Percentiles rank a stretch among this genome's conserved stretches.
Evolutionary conservation across 805 yeast genomes (phyloP).

Genomic region (Candida quercuum): DNA sequence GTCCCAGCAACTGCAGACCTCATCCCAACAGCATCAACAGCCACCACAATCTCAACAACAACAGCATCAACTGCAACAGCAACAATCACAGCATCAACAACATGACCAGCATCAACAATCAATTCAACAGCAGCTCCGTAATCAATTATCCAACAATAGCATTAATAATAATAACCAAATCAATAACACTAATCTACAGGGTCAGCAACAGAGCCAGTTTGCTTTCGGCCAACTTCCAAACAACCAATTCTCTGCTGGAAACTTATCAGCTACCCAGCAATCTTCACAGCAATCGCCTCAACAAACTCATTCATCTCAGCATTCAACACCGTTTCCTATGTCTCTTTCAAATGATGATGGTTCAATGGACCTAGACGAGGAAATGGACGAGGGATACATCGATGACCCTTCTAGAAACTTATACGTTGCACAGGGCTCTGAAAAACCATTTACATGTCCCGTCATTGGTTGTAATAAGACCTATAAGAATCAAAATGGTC

Average conservation of each 20-base stretch:
- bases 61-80: constrained; percentile 19
- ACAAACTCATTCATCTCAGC: not conserved
- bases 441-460: constrained; percentile 95
- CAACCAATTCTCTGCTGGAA: no score
- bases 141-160: constrained; percentile 8
- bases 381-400: constrained; percentile 71
- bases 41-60: constrained; percentile 19
- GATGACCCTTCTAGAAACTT: constrained; percentile 96
- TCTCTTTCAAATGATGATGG: constrained; percentile 24
- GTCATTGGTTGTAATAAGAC: constrained; percentile 98
- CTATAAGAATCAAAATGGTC: constrained; percentile 94
- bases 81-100: constrained; percentile 11
- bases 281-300: not conserved
- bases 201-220: not conserved
- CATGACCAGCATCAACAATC: no score
- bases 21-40: constrained; percentile 21
- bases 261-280: not conserved
- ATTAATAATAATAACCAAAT: constrained; percentile 1
- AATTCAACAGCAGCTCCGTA: not conserved
- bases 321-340: constrained; percentile 27
- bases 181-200: constrained; percentile 8
- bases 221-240: not conserved
- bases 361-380: constrained; percentile 38
- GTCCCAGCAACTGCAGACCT: no score
- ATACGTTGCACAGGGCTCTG: constrained; percentile 89